Evolutionary conservation across 208 protist genomes (phyloP).

Genomic region (Acanthamoeba lenticulata): DNA sequence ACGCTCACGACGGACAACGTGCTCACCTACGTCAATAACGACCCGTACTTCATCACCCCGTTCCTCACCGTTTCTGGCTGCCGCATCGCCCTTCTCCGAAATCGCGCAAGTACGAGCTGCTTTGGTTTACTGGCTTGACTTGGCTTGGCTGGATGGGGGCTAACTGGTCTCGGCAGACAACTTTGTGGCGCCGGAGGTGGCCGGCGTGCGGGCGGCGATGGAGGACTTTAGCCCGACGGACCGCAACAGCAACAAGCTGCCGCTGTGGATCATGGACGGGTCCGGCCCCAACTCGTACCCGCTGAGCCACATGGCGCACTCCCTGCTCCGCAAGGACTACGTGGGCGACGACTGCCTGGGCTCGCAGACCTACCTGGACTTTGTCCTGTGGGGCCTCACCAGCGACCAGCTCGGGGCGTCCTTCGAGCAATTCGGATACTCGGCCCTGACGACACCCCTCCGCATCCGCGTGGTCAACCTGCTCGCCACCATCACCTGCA

Average conservation of each 20-base stretch:
- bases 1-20: not conserved
- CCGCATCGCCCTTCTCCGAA: not conserved
- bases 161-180: not conserved
- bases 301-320: not conserved
- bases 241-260: not conserved
- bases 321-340: not conserved
- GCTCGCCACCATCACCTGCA: not conserved
- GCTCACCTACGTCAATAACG: constrained; percentile 41
- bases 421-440: not conserved
- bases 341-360: not conserved
- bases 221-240: not conserved
- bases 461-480: constrained; percentile 5
- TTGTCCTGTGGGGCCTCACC: constrained; percentile 1
- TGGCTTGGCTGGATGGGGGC: not conserved
- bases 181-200: not conserved
- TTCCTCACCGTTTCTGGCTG: not conserved
- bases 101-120: not conserved
- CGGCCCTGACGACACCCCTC: not conserved
- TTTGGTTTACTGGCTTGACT: not conserved
- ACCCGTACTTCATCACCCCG: not conserved
- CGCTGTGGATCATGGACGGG: not conserved
- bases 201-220: not conserved
- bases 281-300: not conserved
- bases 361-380: not conserved
- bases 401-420: not conserved